Evolutionary conservation across 345 rosid genomes (phyloP).

Genomic region (Kernera saxatilis): DNA sequence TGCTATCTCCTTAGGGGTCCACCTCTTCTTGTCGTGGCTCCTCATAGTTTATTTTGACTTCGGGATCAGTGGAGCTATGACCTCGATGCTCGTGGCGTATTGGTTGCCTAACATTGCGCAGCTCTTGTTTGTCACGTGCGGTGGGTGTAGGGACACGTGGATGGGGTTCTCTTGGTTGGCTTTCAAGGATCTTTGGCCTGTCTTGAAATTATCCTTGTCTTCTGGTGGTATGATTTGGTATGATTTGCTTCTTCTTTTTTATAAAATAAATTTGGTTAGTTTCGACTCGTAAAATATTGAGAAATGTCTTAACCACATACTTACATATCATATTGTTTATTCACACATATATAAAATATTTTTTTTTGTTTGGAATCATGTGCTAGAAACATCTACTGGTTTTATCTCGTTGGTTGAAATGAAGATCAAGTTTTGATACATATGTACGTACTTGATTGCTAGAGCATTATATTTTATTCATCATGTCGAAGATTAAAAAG

Average conservation of each 20-base stretch:
- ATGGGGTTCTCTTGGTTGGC: conserved; percentile 51
- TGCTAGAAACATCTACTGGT: not conserved
- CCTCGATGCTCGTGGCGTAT: not conserved
- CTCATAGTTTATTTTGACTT: conserved; percentile 1
- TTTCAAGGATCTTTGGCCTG: conserved; percentile 43
- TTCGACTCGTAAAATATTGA: not conserved
- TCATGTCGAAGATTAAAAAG: not conserved
- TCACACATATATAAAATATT: not conserved
- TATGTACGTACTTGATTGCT: not conserved
- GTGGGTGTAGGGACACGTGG: conserved; percentile 64
- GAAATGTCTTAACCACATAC: not conserved
- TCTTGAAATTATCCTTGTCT: conserved; percentile 37
- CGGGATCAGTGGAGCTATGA: conserved; percentile 22
- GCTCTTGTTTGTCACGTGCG: conserved; percentile 29
- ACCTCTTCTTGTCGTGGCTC: conserved; percentile 32
- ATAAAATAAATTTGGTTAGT: not conserved
- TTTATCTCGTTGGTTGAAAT: not conserved
- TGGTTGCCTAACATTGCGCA: conserved; percentile 30
- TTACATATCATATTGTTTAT: no score
- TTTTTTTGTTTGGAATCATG: not conserved
- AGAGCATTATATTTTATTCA: not conserved
- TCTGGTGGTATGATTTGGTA: conserved; percentile 65
- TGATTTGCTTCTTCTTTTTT: not conserved
- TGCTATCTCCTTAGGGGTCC: conserved; percentile 29
- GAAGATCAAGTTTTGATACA: not conserved